Base-by-base conservation (phyloP, 306 rosid species). In the Hippophae rhamnoides region DNA sequence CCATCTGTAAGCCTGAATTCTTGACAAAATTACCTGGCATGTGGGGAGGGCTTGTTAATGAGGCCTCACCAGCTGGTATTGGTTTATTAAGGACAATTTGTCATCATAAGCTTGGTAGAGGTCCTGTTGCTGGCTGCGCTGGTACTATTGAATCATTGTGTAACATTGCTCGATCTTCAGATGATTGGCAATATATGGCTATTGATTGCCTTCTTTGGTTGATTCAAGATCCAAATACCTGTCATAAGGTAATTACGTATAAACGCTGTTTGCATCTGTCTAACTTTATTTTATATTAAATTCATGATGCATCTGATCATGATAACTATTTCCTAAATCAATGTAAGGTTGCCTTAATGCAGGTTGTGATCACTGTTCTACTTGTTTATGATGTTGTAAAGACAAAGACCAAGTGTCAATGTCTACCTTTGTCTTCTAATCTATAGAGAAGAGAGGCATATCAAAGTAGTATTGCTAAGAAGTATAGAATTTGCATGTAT, bases 31-130 rank as follows among this genome's bases (percentile, higher is more conserved):
- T 93, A 63, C 95, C 99, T 62, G 99, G 85, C 70, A 84, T 93
- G 95, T 93, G 99, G 99, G 99, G 99, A 13, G 99, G 99, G 58
- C 97, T 93, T 65, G 97, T 86, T 56, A 93, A 93, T 71, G 99
- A 93, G 80, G 85, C 88, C 55, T 93, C 99, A 38, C 99, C 99
- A 2, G 99, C 99, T 27, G 97, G 99, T 46, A 84, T 93, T 44
- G 99, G 99, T 63, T 80, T 93, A 67, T 71, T 88, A 68, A 80
- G 97, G 72, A 93, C 99, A 31, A 77, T 93, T 64, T 93, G 99
- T 69, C 97, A 93, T 74, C 97, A 93, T 65, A 93, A 93, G 87
- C 82, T 79, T 42, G 97, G 99, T 46, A 80, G 99, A 77, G 97
- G 85, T 57, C 86, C 97, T 64, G 94, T 93, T 72, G 90, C 99